Base-by-base conservation (phyloP, 2,329 filamentous ascomycete genomes). In the Apiospora hydei region DNA sequence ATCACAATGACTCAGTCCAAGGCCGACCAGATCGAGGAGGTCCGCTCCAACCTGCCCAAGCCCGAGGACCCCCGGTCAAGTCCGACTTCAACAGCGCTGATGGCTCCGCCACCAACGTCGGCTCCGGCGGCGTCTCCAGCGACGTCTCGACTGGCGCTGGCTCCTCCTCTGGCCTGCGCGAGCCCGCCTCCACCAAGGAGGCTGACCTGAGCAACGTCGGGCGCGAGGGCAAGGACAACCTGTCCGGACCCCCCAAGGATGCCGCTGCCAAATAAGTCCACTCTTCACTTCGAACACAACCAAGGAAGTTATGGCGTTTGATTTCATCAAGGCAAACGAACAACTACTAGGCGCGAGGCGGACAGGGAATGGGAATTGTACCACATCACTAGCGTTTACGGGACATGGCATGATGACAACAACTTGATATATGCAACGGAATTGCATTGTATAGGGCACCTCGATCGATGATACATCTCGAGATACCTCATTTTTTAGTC, bases 11-110 rank as follows among this genome's bases (percentile, higher is more conserved):
- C 83, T 75, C 78, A 85, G 71, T 85, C 84, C 83, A 94, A 93
- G 82, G 80, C 85, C 75, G 85, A 92, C 71, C 85, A 92, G 82
- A 92, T 95, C 79, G 88, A 91, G 70, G 83, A 93, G 81, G 87
- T 87, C 78, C 87, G 92, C 83, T 84, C 90, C 81, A 94, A 94
- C 83, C 90, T 97, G 44, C 93, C 93, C 69, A 89, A 95, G 69
- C 94, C 94, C 24, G 93, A 96, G 2, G 87, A 95, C 94, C 94
- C 30, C 93, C 93, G 1, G 84, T 83, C n/a, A 84, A 90, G n/a
- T 93, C 92, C 6, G 93, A 96, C 86, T 95, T 91, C 88, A 91
- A 95, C 81, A 94, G 92, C 0, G 85, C 88, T 69, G 93, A 96
- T 77, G 87, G 87, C 44, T 84, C 88, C 74, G 93, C 84, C 71